Evolutionary conservation across 345 rosid species (phyloP).

Genomic region (Eutrema japonicum): DNA sequence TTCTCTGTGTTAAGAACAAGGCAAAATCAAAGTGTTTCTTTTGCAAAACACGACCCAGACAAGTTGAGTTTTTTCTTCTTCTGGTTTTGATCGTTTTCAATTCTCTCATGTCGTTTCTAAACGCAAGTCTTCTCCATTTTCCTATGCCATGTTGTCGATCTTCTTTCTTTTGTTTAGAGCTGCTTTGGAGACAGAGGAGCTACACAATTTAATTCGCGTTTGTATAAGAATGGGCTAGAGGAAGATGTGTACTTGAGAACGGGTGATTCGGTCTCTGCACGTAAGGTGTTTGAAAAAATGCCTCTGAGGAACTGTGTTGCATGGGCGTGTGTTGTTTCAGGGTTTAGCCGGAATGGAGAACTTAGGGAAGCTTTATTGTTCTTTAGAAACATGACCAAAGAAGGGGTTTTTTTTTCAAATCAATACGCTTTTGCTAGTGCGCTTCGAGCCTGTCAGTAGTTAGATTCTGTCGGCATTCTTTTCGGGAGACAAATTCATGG

Average conservation of each 20-base stretch:
- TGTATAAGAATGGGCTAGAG: conserved; percentile 56
- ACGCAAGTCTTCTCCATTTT: conserved; percentile 10
- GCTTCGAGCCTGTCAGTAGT: conserved; percentile 73
- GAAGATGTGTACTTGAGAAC: conserved; percentile 54
- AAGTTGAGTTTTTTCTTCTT: neutral
- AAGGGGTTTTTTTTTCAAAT: too few relatives aligned
- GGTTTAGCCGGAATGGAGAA: conserved; percentile 59
- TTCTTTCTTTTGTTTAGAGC: conserved; percentile 16
- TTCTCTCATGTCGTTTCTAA: conserved; percentile 23
- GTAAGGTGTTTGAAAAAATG: conserved; percentile 78
- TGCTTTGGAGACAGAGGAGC: conserved; percentile 49
- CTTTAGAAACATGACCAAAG: conserved; percentile 61
- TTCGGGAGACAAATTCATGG: conserved; percentile 85
- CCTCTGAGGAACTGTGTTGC: conserved; percentile 66
- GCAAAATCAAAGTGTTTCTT: neutral
- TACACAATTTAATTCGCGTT: conserved; percentile 50
- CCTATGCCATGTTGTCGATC: neutral
- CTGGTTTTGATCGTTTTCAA: conserved; percentile 1
- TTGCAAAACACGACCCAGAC: neutral
- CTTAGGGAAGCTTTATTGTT: conserved; percentile 55
- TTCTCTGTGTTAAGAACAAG: neutral
- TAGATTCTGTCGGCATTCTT: conserved; percentile 47
- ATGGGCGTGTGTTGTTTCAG: conserved; percentile 87
- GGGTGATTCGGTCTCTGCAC: conserved; percentile 58
- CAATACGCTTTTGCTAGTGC: conserved; percentile 72